These are phyloP conservation scores for Nigrospora osmanthi DNA, from an alignment of 2,329 filamentous ascomycete species.

Conservation along the genomic window DNA sequence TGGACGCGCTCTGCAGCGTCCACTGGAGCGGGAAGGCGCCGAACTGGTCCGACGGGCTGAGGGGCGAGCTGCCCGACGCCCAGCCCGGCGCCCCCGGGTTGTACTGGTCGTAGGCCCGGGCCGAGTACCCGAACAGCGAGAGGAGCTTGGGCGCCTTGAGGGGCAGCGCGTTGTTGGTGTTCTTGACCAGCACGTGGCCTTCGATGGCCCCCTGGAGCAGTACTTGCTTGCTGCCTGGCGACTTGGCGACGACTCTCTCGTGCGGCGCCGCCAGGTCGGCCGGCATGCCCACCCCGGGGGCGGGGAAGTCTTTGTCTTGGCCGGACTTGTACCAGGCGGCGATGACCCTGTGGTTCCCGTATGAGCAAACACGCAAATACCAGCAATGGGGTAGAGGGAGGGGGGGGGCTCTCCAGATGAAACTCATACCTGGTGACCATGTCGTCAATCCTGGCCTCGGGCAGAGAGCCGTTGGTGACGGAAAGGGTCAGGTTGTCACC, in stretches of 20 bases:
- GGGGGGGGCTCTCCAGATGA: too few species aligned
- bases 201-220: conserved; percentile 50
- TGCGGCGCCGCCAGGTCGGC: conserved; percentile 37
- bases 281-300: conserved; percentile 42
- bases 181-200: conserved; percentile 57
- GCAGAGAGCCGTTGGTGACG: conserved; percentile 52
- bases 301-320: conserved; percentile 37
- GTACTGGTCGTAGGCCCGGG: conserved; percentile 38
- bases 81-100: conserved; percentile 24
- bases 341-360: conserved; percentile 25
- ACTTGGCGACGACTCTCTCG: conserved; percentile 42
- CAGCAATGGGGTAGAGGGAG: too few species aligned
- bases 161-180: conserved; percentile 45
- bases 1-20: conserved; percentile 10
- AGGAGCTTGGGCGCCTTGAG: conserved; percentile 41
- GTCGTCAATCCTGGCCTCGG: conserved; percentile 47
- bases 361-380: too few species aligned
- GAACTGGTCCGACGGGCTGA: conserved; percentile 5
- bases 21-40: neutral
- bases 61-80: conserved; percentile 18
- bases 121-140: conserved; percentile 54
- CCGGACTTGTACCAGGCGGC: conserved; percentile 49
- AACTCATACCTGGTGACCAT: conserved; percentile 40
- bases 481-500: conserved; percentile 46
- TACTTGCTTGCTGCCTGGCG: conserved; percentile 28